Percentiles rank a stretch among this genome's conserved stretches.
phyloP scores from a whole-genome alignment of 2,329 filamentous ascomycete species.

The Metarhizium rileyi region DNA sequence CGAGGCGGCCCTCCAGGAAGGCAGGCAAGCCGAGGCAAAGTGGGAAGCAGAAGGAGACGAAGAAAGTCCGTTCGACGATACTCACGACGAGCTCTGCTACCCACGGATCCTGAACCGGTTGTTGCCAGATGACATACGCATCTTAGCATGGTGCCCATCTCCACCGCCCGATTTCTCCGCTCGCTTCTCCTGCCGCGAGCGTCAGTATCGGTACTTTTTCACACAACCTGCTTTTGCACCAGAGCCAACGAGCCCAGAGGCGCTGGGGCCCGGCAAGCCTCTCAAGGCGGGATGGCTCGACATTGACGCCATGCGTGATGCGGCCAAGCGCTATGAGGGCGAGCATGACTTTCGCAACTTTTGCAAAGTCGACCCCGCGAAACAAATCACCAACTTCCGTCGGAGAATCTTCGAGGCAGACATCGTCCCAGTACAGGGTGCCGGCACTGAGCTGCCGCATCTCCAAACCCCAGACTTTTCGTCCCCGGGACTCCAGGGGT shows the following conservation, averaged over 20 bases:
- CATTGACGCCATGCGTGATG: slow-evolving; percentile 75
- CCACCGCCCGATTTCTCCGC: slow-evolving; percentile 77
- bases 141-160: slow-evolving; percentile 86
- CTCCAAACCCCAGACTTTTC: slow-evolving; percentile 32
- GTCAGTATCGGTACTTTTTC: slow-evolving; percentile 95
- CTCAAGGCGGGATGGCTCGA: slow-evolving; percentile 69
- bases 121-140: slow-evolving; percentile 78
- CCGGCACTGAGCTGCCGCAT: slow-evolving; percentile 45
- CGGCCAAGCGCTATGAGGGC: slow-evolving; percentile 71
- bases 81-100: slow-evolving; percentile 77
- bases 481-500: slow-evolving; percentile 10
- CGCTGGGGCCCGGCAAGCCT: slow-evolving; percentile 5
- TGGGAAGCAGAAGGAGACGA: slow-evolving; percentile 9
- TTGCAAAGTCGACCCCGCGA: slow-evolving; percentile 84
- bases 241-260: slow-evolving; percentile 24
- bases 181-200: slow-evolving; percentile 83
- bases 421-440: slow-evolving; percentile 59
- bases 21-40: slow-evolving; percentile 3
- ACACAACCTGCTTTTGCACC: slow-evolving; percentile 83
- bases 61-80: slow-evolving; percentile 45
- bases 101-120: slow-evolving; percentile 75
- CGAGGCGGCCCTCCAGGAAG: slow-evolving; percentile 5
- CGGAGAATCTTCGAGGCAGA: slow-evolving; percentile 71
- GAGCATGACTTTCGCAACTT: slow-evolving; percentile 93
- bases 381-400: slow-evolving; percentile 78